Evolutionary conservation across 2,329 filamentous ascomycete genomes (phyloP).

Genomic region (Colletotrichum tanaceti): DNA sequence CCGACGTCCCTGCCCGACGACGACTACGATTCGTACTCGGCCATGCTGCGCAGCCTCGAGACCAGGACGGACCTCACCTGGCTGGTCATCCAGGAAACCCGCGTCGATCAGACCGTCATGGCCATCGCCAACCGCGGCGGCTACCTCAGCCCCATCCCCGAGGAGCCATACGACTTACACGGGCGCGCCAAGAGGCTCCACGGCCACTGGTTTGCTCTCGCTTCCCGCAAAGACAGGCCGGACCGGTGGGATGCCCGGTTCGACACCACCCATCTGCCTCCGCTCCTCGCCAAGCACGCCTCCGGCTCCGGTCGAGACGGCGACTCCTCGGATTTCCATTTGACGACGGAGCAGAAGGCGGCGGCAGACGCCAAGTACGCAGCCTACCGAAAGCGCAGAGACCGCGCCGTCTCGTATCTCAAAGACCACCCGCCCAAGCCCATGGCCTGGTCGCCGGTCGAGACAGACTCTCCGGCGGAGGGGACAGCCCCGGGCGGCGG

Average conservation of each 20-base stretch:
- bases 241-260: constrained; percentile 29
- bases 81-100: constrained; percentile 33
- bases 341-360: constrained; percentile 20
- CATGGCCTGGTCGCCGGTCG: constrained; percentile 28
- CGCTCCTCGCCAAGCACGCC: constrained; percentile 1
- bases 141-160: constrained; percentile 27
- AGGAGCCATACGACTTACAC: constrained; percentile 36
- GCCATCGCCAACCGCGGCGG: constrained; percentile 36
- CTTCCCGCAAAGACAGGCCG: constrained; percentile 23
- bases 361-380: constrained; percentile 32
- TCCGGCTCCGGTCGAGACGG: neutral
- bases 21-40: constrained; percentile 30
- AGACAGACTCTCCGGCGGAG: neutral
- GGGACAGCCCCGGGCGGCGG: neutral
- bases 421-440: constrained; percentile 34
- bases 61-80: constrained; percentile 32
- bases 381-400: constrained; percentile 33
- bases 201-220: constrained; percentile 23
- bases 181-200: constrained; percentile 17
- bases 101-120: constrained; percentile 25
- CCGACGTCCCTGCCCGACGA: constrained; percentile 31
- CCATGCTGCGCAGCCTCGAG: constrained; percentile 34
- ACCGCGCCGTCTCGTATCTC: constrained; percentile 34
- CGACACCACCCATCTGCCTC: constrained; percentile 24
- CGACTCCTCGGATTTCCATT: neutral